Evolutionary conservation across 2,329 filamentous ascomycete genomes (phyloP).

Genomic region (Alternaria metachromatica): DNA sequence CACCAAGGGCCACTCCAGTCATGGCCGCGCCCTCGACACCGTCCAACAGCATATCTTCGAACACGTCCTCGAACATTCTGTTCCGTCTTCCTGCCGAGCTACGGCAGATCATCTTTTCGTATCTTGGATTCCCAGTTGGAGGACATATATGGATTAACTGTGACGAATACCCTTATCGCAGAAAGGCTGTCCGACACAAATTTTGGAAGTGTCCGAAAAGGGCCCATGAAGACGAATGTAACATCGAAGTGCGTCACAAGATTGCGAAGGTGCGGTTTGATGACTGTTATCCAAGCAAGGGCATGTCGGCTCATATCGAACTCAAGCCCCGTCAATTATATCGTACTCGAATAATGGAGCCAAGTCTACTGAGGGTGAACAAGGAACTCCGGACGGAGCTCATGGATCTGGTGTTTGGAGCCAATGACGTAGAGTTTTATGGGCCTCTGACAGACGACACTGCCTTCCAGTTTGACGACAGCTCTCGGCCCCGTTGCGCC

Average conservation of each 20-base stretch:
- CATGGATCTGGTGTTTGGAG: not conserved
- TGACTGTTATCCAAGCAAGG: not conserved
- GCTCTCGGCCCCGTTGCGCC: not conserved
- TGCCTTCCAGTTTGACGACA: not conserved
- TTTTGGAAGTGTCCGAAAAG: not conserved
- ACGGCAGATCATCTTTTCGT: not conserved
- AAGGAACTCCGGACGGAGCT: not conserved
- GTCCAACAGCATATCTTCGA: not conserved
- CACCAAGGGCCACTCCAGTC: not conserved
- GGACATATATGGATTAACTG: not conserved
- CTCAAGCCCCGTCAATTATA: not conserved
- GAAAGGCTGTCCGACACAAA: not conserved
- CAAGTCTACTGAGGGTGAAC: not conserved
- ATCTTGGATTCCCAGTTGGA: not conserved
- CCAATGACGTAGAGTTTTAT: not conserved
- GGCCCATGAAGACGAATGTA: not conserved
- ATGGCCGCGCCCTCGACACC: not conserved
- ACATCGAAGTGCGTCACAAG: not conserved
- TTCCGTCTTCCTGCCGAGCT: not conserved
- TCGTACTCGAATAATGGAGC: not conserved
- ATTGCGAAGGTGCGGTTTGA: not conserved
- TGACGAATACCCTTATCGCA: not conserved
- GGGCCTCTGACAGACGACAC: not conserved
- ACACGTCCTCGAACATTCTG: not conserved
- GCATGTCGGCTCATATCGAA: not conserved